Evolutionary conservation across 1,139 yeast species (phyloP), one percentile per base, ranked within the genome.

Genomic region (Kodamaea ohmeri): DNA sequence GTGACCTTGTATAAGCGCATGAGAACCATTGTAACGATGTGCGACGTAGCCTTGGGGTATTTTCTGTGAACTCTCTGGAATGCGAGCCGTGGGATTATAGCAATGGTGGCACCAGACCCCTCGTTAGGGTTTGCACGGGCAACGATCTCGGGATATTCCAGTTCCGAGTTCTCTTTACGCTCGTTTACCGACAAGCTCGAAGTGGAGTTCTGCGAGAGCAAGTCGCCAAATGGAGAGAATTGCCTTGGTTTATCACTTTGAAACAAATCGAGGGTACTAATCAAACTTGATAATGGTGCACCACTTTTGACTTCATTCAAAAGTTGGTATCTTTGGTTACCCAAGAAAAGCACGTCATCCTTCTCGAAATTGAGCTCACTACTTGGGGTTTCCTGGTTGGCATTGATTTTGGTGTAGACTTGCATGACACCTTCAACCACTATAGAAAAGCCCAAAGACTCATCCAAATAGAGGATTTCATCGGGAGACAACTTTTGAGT

Each of bases 381-480:
- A 12, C 27, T 28, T 15, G 13, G 20, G 6, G 36, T 31, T 11
- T 34, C 33, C 16, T 48, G 50, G 8, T 53, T 58, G 36, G 44
- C 46, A 6, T 41, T 35, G 9, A 41, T 33, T 45, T 76, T 78
- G 37, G 85, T 80, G 55, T 79, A 89, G 0, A 92, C 87, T 50
- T 87, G 90, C 32, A 90, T 77, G 8, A 80, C 74, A 0, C 98
- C 98, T 50, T 90, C 97, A 1, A 90, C 96, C n/a, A 92, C 96
- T 35, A 92, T 84, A 30, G 92, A 81, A 53, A 92, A 89, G 1
- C 97, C 97, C 17, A 83, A 65, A 2, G 51, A 43, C 40, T 85
- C 92, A 47, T 83, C 85, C 34, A 90, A 62, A 36, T 79, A 73
- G 28, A 92, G 61, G 4, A 83, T 72, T 56, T 92, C 97, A 32